phyloP scores from a whole-genome alignment of 1,139 yeast genomes.

The Candida tetrigidarum region DNA sequence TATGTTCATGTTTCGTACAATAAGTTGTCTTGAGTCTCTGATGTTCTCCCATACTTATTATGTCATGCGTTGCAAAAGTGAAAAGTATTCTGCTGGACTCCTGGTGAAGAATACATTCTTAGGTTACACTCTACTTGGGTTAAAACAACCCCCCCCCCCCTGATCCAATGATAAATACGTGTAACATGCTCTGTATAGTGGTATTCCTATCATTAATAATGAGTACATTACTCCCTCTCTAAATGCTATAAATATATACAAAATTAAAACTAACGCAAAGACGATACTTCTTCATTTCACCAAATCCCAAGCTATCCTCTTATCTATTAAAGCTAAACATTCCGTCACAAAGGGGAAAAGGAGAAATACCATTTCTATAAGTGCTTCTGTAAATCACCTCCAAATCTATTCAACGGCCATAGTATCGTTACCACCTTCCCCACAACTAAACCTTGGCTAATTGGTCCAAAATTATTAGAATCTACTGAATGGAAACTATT shows the following conservation, averaged over 20 bases:
- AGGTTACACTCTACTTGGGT: constrained; percentile 6
- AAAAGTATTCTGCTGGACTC: constrained; percentile 6
- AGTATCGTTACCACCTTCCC: constrained; percentile 71
- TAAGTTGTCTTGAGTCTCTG: constrained; percentile 1
- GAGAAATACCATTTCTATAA: too few species aligned
- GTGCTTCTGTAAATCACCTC: constrained; percentile 28
- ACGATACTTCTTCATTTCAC: too few species aligned
- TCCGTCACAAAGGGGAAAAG: too few species aligned
- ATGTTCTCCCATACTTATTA: constrained; percentile 1
- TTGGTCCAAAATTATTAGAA: constrained; percentile 84
- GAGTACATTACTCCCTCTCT: not conserved
- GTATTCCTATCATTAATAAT: too few species aligned
- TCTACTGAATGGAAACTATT: constrained; percentile 82
- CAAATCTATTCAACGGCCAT: constrained; percentile 69
- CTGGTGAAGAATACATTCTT: constrained; percentile 5
- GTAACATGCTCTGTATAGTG: too few species aligned
- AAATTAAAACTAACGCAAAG: too few species aligned
- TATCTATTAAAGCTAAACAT: not conserved
- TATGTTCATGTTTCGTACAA: too few species aligned
- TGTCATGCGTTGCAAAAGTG: not conserved
- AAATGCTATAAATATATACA: constrained; percentile 2
- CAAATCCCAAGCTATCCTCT: too few species aligned
- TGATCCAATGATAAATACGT: constrained; percentile 1
- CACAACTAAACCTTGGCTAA: constrained; percentile 74
- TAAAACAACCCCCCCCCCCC: too few species aligned